Evolutionary conservation across 2,329 filamentous ascomycete genomes (phyloP).

Genomic region (Fusarium sp.): DNA sequence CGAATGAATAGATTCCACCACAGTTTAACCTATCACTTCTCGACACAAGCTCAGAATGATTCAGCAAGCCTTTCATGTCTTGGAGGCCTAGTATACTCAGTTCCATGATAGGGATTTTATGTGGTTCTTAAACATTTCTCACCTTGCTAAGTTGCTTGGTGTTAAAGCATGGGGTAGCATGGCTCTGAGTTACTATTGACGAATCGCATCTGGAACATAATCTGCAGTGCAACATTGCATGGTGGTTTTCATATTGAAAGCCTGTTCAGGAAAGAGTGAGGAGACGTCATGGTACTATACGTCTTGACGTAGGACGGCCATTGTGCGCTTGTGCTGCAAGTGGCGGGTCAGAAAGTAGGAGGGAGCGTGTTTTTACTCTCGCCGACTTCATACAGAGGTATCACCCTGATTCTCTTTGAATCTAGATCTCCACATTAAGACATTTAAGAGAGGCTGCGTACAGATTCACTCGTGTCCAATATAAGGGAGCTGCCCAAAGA

Average conservation of each 20-base stretch:
- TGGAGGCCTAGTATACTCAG: not conserved
- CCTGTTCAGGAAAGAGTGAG: not conserved
- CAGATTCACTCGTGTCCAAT: not conserved
- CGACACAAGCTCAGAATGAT: not conserved
- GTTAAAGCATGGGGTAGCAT: conserved; percentile 9
- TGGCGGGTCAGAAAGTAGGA: not conserved
- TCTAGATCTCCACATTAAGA: not conserved
- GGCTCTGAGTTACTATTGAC: conserved; percentile 8
- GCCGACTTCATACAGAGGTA: not conserved
- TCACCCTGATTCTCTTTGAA: not conserved
- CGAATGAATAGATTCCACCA: not conserved
- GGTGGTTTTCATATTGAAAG: not conserved
- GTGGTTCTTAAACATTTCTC: not conserved
- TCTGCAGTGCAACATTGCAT: conserved; percentile 35
- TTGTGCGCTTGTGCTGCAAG: conserved; percentile 28
- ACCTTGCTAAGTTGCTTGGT: not conserved
- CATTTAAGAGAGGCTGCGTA: not conserved
- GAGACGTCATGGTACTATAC: conserved; percentile 9
- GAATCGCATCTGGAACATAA: conserved; percentile 34
- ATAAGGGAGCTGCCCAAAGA: not conserved
- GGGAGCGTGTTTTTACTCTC: not conserved
- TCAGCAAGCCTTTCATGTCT: not conserved
- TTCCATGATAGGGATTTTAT: not conserved
- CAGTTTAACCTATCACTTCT: not conserved
- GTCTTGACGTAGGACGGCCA: conserved; percentile 33